Base-by-base conservation (phyloP, 1,139 yeast genomes). In the Torulaspora pretoriensis region DNA sequence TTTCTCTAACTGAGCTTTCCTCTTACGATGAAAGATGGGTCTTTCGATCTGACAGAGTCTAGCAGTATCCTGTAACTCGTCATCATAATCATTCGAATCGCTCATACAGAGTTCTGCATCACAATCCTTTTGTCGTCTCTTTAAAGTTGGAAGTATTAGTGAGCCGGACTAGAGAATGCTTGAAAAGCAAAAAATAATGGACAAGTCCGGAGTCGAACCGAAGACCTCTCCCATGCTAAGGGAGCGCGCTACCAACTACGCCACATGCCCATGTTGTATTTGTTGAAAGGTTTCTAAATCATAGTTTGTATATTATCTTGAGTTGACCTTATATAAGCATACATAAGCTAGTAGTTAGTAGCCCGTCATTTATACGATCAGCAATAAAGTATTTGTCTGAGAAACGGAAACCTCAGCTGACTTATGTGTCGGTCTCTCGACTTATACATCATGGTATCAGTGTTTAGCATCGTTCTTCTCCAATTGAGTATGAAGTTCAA, bases 231-330 rank as follows among this genome's bases (percentile, higher is more conserved):
- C 78, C 86, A 80, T 80, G 86, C 87, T 78, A 80, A 80, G 86
- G 79, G 83, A 77, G 77, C 86, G 86, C 86, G 85, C 85, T 80
- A 80, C 86, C 86, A 79, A 80, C 86, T 80, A 77, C 85, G 86
- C 86, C 85, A 80, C 84, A 80, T 83, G 85, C 85, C 86, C 86
- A 34, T 27, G 13, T 42, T 38, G n/a, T 3, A 26, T 1, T 22
- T 28, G 10, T 26, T 28, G 19, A 17, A 17, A 17, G 19, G 19
- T 17, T 17, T 17, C n/a, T n/a, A n/a, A n/a, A n/a, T n/a, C n/a
- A n/a, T n/a, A n/a, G n/a, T n/a, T n/a, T n/a, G n/a, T n/a, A n/a
- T n/a, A n/a, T n/a, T n/a, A n/a, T n/a, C n/a, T n/a, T n/a, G n/a
- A n/a, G n/a, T n/a, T n/a, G n/a, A n/a, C n/a, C n/a, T n/a, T n/a